phyloP scores from a whole-genome alignment of 2,329 filamentous ascomycete species.

The Pestalotiopsis sp. region DNA sequence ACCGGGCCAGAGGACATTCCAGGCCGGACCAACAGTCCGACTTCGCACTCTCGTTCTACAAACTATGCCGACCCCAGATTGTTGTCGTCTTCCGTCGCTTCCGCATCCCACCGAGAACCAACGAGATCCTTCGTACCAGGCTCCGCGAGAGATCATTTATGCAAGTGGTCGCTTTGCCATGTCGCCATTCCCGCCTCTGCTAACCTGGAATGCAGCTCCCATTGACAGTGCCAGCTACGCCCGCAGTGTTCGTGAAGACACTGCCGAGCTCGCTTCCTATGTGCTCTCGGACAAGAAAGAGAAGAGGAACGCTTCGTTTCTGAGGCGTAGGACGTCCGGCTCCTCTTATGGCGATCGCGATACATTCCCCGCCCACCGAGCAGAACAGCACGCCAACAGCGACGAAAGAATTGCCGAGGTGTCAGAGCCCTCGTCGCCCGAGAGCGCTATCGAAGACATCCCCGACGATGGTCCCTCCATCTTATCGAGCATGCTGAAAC shows the following conservation, averaged over 20 bases:
- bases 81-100: constrained; percentile 36
- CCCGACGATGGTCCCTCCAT: constrained; percentile 28
- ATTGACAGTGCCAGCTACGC: constrained; percentile 74
- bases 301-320: constrained; percentile 44
- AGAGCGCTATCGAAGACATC: constrained; percentile 17
- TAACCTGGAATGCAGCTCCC: constrained; percentile 38
- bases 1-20: constrained; percentile 32
- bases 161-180: constrained; percentile 37
- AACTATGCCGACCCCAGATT: constrained; percentile 21
- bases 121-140: constrained; percentile 72
- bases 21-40: constrained; percentile 22
- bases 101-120: constrained; percentile 57
- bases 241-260: constrained; percentile 79
- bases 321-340: constrained; percentile 38
- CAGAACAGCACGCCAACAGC: constrained; percentile 26
- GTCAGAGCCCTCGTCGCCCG: constrained; percentile 28
- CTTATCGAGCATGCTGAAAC: constrained; percentile 50
- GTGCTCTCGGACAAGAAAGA: constrained; percentile 66
- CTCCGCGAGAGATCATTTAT: constrained; percentile 58
- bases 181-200: constrained; percentile 12
- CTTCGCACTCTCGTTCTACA: constrained; percentile 18
- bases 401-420: constrained; percentile 29
- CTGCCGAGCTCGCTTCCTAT: constrained; percentile 82
- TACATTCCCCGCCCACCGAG: constrained; percentile 15
- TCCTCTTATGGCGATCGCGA: constrained; percentile 30